A percentile compares a stretch with the other conserved stretches of the same genome.
These are phyloP conservation scores for Heliosperma pusillum DNA, from an alignment of 148 eudicot genomes.

Conservation along the genomic window DNA sequence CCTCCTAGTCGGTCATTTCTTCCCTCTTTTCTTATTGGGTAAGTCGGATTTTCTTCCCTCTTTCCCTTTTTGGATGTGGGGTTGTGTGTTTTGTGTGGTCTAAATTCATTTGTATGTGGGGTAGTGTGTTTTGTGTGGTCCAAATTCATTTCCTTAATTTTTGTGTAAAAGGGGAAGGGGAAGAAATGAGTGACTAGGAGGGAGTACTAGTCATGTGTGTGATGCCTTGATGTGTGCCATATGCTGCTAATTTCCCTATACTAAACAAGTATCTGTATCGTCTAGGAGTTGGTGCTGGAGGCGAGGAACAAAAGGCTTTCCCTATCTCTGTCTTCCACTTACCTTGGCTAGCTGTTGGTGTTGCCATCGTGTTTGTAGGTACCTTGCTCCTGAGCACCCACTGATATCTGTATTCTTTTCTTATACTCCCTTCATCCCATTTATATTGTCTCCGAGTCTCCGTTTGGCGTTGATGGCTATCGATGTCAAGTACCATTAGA, in stretches of 20 bases:
- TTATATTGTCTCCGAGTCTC: neutral
- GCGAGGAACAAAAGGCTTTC: slow-evolving; percentile 83
- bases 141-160: no score
- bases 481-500: no score
- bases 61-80: no score
- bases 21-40: no score
- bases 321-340: slow-evolving; percentile 70
- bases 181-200: no score
- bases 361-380: slow-evolving; percentile 99
- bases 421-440: neutral
- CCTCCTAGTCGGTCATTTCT: no score
- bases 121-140: no score
- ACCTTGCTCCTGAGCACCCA: slow-evolving; percentile 72
- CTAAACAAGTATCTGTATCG: slow-evolving; percentile 21
- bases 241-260: neutral
- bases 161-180: no score
- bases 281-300: slow-evolving; percentile 99
- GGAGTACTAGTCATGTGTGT: slow-evolving; percentile 4
- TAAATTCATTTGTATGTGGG: no score
- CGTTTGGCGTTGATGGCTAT: no score
- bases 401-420: slow-evolving; percentile 22
- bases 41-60: no score
- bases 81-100: no score
- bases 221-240: slow-evolving; percentile 5
- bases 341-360: slow-evolving; percentile 82